A percentile compares a stretch with the other conserved stretches of the same genome.
Conservation (phyloP, 176 grass and related monocot genomes). For the Cocos nucifera region DNA sequence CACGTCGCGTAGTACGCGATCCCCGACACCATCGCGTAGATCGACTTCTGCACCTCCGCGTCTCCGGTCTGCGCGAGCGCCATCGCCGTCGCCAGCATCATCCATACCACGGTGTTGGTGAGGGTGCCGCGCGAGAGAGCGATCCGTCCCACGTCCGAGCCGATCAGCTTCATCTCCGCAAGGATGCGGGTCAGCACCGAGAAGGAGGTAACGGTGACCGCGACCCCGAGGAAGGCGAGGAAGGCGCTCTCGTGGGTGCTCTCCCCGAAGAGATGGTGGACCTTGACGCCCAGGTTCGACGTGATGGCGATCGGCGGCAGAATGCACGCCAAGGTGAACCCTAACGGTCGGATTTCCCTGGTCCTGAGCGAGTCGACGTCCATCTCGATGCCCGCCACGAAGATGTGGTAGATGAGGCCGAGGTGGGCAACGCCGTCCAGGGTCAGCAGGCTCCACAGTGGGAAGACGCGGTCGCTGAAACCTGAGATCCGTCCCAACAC, state of each 20-base stretch:
- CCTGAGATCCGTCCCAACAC: no score
- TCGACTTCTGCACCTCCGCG: conserved; percentile 19
- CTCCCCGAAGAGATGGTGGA: not conserved
- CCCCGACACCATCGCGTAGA: conserved; percentile 40
- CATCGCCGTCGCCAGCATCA: conserved; percentile 28
- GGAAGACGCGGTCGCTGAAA: no score
- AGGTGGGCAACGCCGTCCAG: no score
- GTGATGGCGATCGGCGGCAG: conserved; percentile 46
- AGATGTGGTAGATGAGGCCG: no score
- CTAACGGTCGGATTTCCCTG: conserved; percentile 21
- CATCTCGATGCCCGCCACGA: no score
- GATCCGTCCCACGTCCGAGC: conserved; percentile 53
- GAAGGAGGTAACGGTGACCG: conserved; percentile 52
- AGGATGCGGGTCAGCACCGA: conserved; percentile 52
- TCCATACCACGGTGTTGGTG: conserved; percentile 44
- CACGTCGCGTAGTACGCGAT: not conserved
- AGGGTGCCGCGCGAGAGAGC: conserved; percentile 44
- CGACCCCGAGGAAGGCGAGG: conserved; percentile 28
- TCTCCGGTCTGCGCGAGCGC: conserved; percentile 22
- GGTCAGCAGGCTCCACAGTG: no score
- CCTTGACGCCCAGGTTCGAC: conserved; percentile 6
- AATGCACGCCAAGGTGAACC: conserved; percentile 37
- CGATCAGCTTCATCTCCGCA: conserved; percentile 58
- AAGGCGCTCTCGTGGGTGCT: conserved; percentile 10
- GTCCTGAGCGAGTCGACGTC: not conserved